Percentiles rank a stretch among this genome's conserved stretches.
Evolutionary conservation across 495 filamentous ascomycete genomes (phyloP).

Genomic region (Hypoxylon perforatum): DNA sequence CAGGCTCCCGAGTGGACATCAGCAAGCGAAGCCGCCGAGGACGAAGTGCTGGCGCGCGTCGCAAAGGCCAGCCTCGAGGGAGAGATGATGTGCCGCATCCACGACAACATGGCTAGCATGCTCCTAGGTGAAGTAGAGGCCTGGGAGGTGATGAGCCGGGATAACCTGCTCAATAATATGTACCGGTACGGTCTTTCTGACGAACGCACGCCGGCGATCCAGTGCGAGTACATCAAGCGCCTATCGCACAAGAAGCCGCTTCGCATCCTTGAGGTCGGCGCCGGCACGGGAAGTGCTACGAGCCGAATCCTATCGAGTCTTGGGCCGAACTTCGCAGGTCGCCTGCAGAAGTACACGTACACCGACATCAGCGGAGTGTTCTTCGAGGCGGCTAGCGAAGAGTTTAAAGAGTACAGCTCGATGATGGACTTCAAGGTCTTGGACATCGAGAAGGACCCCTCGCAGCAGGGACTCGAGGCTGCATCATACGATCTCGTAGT

Average conservation of each 20-base stretch:
- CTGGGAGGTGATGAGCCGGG: slow-evolving; percentile 55
- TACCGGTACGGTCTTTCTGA: slow-evolving; percentile 52
- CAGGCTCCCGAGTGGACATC: slow-evolving; percentile 36
- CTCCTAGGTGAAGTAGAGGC: slow-evolving; percentile 54
- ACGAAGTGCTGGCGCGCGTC: slow-evolving; percentile 37
- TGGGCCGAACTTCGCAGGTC: slow-evolving; percentile 39
- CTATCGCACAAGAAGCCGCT: slow-evolving; percentile 52
- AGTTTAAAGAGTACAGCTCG: slow-evolving; percentile 49
- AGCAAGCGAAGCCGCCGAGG: slow-evolving; percentile 28
- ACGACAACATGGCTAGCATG: slow-evolving; percentile 50
- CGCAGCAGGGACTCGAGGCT: slow-evolving; percentile 59
- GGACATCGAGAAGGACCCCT: slow-evolving; percentile 61
- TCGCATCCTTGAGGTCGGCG: slow-evolving; percentile 60
- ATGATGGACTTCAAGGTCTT: slow-evolving; percentile 57
- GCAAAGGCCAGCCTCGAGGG: slow-evolving; percentile 40
- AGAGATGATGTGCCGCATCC: slow-evolving; percentile 44
- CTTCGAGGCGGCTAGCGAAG: slow-evolving; percentile 59
- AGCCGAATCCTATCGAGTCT: slow-evolving; percentile 50
- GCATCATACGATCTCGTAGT: slow-evolving; percentile 64
- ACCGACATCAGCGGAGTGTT: slow-evolving; percentile 66
- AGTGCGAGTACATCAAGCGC: slow-evolving; percentile 45
- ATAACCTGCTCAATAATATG: slow-evolving; percentile 55
- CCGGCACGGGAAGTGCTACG: slow-evolving; percentile 58
- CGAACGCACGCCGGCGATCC: slow-evolving; percentile 40
- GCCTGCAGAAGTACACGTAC: slow-evolving; percentile 58